Percentiles rank a stretch among this genome's conserved stretches.
Evolutionary conservation across 805 yeast genomes (phyloP).

Genomic region (Candida suzukii): DNA sequence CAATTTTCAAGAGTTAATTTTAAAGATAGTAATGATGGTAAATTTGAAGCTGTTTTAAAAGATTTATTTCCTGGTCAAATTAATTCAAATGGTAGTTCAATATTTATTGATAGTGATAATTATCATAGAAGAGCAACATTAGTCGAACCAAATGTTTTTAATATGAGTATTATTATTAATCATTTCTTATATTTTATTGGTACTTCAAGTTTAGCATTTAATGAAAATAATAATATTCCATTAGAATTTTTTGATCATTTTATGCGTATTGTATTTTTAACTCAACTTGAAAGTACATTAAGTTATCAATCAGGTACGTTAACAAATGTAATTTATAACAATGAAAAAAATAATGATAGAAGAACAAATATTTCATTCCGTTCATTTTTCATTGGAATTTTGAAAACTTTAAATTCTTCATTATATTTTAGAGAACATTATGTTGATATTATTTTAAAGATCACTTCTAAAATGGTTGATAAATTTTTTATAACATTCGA

Average conservation of each 20-base stretch:
- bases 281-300: slow-evolving; percentile 54
- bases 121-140: slow-evolving; percentile 54
- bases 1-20: slow-evolving; percentile 27
- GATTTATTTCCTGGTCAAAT: slow-evolving; percentile 62
- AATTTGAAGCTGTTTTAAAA: slow-evolving; percentile 39
- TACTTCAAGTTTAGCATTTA: slow-evolving; percentile 41
- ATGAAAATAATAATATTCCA: slow-evolving; percentile 24
- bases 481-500: slow-evolving; percentile 26
- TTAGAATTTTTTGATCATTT: slow-evolving; percentile 51
- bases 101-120: slow-evolving; percentile 56
- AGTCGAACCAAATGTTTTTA: slow-evolving; percentile 65
- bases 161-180: slow-evolving; percentile 73
- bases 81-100: slow-evolving; percentile 19
- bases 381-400: slow-evolving; percentile 37
- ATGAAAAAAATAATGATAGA: slow-evolving; percentile 15
- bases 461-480: slow-evolving; percentile 33
- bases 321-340: slow-evolving; percentile 28
- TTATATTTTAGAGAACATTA: slow-evolving; percentile 50
- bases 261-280: slow-evolving; percentile 57
- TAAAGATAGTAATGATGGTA: slow-evolving; percentile 26
- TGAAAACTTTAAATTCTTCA: slow-evolving; percentile 54
- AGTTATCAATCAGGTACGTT: slow-evolving; percentile 43
- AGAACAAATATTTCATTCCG: slow-evolving; percentile 40
- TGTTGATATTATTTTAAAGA: slow-evolving; percentile 34
- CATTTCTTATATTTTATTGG: slow-evolving; percentile 64